Percentiles rank a stretch among this genome's conserved stretches.
phyloP scores from a whole-genome alignment of 345 rosid genomes.

The Pistacia atlantica region DNA sequence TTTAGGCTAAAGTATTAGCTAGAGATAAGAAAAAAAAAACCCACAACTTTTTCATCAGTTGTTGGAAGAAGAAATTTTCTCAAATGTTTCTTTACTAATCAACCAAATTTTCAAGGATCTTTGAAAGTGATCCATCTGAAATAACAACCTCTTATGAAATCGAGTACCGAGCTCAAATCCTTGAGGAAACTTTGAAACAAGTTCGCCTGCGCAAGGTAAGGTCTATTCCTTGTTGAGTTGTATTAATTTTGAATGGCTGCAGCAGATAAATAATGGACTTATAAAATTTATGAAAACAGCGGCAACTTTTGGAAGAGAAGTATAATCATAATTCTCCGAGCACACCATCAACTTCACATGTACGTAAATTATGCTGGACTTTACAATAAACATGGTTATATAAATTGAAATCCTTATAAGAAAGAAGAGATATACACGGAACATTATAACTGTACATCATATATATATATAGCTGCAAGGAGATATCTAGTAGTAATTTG shows the following conservation, averaged over 20 bases:
- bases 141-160: conserved; percentile 33
- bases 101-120: conserved; percentile 25
- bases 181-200: conserved; percentile 31
- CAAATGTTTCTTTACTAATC: neutral
- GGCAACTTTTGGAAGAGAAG: conserved; percentile 33
- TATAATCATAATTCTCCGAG: neutral
- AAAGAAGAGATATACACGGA: no score
- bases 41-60: neutral
- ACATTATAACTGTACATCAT: neutral
- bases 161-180: conserved; percentile 38
- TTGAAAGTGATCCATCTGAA: conserved; percentile 37
- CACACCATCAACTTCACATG: conserved; percentile 28
- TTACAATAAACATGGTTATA: neutral
- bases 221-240: neutral
- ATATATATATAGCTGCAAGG: neutral
- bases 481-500: neutral
- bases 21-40: no score
- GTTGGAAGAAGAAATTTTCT: no score
- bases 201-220: conserved; percentile 37
- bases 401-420: neutral
- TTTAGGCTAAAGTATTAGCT: no score
- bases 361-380: neutral
- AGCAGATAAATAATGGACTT: neutral
- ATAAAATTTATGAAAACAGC: neutral
- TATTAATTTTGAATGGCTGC: neutral